Evolutionary conservation across 2,329 filamentous ascomycete species (phyloP).

Genomic region (Fusarium scirpi): DNA sequence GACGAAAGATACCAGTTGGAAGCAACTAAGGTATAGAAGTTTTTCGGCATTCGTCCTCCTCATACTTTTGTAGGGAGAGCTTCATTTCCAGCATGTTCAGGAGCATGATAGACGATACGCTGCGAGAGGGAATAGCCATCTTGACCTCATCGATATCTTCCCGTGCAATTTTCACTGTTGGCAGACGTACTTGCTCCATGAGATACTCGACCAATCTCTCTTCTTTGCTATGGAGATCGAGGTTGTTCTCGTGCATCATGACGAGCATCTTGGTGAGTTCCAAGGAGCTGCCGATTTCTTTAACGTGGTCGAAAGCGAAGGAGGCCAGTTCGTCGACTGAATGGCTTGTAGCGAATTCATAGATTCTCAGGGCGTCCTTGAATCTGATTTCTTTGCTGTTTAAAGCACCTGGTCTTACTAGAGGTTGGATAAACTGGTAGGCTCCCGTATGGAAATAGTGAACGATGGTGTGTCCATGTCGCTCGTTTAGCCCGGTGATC

Average conservation of each 20-base stretch:
- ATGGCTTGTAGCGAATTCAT: neutral
- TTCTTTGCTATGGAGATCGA: too few species aligned
- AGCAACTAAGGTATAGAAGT: too few species aligned
- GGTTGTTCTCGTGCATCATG: too few species aligned
- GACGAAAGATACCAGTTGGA: neutral
- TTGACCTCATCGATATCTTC: neutral
- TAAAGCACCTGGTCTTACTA: too few species aligned
- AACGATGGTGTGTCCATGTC: neutral
- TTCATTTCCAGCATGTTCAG: neutral
- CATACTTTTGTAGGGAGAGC: neutral
- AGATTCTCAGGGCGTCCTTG: neutral
- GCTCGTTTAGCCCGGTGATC: too few species aligned
- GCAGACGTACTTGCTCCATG: neutral
- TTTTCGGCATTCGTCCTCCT: too few species aligned
- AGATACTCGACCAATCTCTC: neutral
- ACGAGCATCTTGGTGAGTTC: too few species aligned
- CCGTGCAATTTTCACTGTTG: neutral
- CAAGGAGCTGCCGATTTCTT: too few species aligned
- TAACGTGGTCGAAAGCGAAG: too few species aligned
- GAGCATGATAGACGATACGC: neutral
- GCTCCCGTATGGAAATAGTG: neutral
- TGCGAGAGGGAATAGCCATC: neutral
- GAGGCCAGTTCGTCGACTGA: too few species aligned
- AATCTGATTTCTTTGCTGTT: neutral
- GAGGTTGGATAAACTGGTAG: neutral